A percentile compares a stretch with the other conserved stretches of the same genome.
These are phyloP conservation scores for Silybum marianum DNA, from an alignment of 129 eudicot genomes.

Conservation along the genomic window DNA sequence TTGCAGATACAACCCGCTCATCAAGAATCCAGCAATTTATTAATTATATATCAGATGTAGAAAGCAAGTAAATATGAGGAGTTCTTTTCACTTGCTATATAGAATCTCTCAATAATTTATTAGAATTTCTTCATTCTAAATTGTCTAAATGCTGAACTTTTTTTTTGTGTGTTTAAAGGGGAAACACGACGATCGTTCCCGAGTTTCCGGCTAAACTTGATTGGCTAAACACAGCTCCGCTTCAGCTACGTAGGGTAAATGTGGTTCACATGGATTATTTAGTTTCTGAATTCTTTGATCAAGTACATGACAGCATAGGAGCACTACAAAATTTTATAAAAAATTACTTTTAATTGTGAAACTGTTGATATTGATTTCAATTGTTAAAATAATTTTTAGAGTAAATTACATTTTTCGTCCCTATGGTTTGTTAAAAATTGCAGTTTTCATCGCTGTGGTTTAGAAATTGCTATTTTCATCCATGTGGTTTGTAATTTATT, in stretches of 20 bases:
- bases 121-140: constrained; percentile 16
- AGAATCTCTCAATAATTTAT: neutral
- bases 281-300: neutral
- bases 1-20: constrained; percentile 63
- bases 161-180: constrained; percentile 44
- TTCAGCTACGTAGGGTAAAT: constrained; percentile 88
- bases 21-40: constrained; percentile 69
- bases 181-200: constrained; percentile 64
- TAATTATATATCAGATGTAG: constrained; percentile 83
- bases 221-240: constrained; percentile 95
- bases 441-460: too few species aligned
- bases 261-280: constrained; percentile 2
- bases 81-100: constrained; percentile 1
- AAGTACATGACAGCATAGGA: neutral
- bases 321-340: neutral
- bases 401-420: too few species aligned
- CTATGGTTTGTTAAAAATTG: too few species aligned
- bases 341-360: neutral
- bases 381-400: neutral
- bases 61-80: constrained; percentile 53
- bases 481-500: too few species aligned
- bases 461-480: too few species aligned
- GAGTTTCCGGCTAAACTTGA: constrained; percentile 96
- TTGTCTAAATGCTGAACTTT: constrained; percentile 15
- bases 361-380: constrained; percentile 6